These are phyloP conservation scores for Strobilomyces echinocephalus DNA, from an alignment of 768 basidiomycete species.

Conservation along the genomic window DNA sequence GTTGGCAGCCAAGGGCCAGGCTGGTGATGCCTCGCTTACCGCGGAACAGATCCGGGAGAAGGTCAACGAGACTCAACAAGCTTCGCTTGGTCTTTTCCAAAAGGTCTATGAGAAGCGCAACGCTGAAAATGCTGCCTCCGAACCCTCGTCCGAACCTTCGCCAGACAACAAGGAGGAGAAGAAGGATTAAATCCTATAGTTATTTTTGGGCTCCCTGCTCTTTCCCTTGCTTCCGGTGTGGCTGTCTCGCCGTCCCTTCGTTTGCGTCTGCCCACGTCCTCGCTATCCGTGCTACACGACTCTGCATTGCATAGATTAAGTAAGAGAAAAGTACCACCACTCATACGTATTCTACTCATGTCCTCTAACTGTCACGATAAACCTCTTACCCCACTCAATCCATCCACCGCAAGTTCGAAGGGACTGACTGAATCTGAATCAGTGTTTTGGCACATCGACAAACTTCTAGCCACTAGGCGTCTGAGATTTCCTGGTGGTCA, in stretches of 20 bases:
- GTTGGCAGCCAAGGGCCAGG: slow-evolving; percentile 84
- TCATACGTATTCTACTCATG: slow-evolving; percentile 22
- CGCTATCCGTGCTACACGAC: slow-evolving; percentile 4
- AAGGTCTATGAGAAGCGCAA: slow-evolving; percentile 94
- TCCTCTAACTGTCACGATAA: slow-evolving; percentile 14
- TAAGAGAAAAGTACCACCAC: slow-evolving; percentile 28
- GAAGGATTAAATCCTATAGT: slow-evolving; percentile 60
- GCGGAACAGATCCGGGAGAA: slow-evolving; percentile 88
- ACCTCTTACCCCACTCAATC: slow-evolving; percentile 25
- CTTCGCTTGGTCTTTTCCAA: slow-evolving; percentile 95
- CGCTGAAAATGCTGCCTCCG: slow-evolving; percentile 56
- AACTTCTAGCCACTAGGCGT: no score
- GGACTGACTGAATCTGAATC: no score
- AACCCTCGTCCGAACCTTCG: slow-evolving; percentile 41
- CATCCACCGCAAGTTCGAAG: not conserved
- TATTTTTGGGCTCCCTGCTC: not conserved
- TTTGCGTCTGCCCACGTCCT: slow-evolving; percentile 16
- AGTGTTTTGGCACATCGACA: no score
- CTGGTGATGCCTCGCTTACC: slow-evolving; percentile 73
- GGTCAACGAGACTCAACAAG: slow-evolving; percentile 90
- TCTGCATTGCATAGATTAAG: slow-evolving; percentile 24
- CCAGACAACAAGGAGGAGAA: slow-evolving; percentile 60
- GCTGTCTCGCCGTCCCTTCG: slow-evolving; percentile 21
- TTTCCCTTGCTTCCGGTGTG: slow-evolving; percentile 11
- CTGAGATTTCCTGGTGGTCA: no score